Conservation (phyloP, 352 stramenopile species). For the Phytophthora ramorum region DNA sequence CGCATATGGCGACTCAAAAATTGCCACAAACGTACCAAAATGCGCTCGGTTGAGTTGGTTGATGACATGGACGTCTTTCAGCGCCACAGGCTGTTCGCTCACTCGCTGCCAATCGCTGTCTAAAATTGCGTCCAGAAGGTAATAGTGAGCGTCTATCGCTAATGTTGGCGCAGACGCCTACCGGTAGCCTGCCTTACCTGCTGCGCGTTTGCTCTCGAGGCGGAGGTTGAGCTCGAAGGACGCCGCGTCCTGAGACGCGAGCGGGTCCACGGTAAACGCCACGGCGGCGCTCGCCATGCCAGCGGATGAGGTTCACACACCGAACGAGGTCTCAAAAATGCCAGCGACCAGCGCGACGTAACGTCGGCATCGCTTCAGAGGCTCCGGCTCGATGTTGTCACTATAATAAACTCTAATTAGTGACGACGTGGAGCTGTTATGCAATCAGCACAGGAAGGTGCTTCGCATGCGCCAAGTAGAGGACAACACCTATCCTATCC, state of each 20-base stretch:
- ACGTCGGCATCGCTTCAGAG: slow-evolving; percentile 12
- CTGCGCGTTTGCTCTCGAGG: slow-evolving; percentile 22
- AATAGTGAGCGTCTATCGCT: not conserved
- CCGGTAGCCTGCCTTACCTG: slow-evolving; percentile 8
- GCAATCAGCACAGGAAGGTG: too few relatives aligned
- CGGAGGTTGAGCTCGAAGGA: slow-evolving; percentile 16
- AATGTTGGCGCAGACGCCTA: too few relatives aligned
- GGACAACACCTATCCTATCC: too few relatives aligned
- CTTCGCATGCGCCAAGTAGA: too few relatives aligned
- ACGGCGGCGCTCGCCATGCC: slow-evolving; percentile 35
- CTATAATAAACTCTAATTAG: slow-evolving; percentile 1
- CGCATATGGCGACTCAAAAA: not conserved
- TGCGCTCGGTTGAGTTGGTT: slow-evolving; percentile 27
- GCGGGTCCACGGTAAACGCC: slow-evolving; percentile 26
- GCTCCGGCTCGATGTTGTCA: slow-evolving; percentile 14
- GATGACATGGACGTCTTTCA: slow-evolving; percentile 29
- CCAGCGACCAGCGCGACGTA: slow-evolving; percentile 12
- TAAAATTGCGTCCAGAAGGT: not conserved
- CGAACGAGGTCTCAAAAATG: slow-evolving; percentile 11
- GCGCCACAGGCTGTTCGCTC: slow-evolving; percentile 13
- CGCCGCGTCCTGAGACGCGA: slow-evolving; percentile 7
- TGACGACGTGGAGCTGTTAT: not conserved
- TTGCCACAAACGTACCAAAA: slow-evolving; percentile 17
- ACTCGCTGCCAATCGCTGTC: slow-evolving; percentile 24
- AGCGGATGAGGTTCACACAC: slow-evolving; percentile 1